Percentiles rank a stretch among this genome's conserved stretches.
These are phyloP conservation scores for Yamadazyma dendronema DNA, from an alignment of 1,139 yeast species.

Conservation along the genomic window DNA sequence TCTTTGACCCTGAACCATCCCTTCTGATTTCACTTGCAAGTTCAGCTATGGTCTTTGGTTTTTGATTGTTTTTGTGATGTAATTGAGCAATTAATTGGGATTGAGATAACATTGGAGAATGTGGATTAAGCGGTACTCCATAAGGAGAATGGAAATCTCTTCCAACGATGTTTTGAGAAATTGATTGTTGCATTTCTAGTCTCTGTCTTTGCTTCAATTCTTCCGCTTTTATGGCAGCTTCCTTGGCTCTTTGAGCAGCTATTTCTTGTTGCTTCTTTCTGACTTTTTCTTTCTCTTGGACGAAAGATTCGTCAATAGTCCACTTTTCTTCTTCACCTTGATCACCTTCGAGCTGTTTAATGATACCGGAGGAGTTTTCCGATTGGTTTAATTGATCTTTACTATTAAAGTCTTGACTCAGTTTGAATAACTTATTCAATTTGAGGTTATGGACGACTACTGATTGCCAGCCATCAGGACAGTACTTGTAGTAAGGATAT, in stretches of 20 bases:
- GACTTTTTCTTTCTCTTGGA: conserved; percentile 75
- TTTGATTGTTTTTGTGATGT: conserved; percentile 19
- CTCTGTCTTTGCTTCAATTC: conserved; percentile 47
- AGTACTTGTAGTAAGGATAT: conserved; percentile 88
- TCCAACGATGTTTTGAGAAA: conserved; percentile 26
- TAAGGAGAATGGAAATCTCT: conserved; percentile 27
- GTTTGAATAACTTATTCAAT: conserved; percentile 75
- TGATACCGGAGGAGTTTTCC: not conserved
- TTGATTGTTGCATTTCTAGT: conserved; percentile 29
- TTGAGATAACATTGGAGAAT: conserved; percentile 20
- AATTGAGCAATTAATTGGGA: conserved; percentile 26
- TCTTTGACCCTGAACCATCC: conserved; percentile 31
- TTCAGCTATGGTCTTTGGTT: conserved; percentile 53
- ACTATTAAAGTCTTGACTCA: conserved; percentile 22
- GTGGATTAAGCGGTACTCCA: conserved; percentile 19
- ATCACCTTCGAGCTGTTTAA: conserved; percentile 21
- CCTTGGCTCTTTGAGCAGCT: conserved; percentile 57
- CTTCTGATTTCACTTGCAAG: conserved; percentile 54
- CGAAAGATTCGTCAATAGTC: conserved; percentile 84
- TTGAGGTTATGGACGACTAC: conserved; percentile 87
- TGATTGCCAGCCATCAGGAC: conserved; percentile 98
- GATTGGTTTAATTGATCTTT: not conserved
- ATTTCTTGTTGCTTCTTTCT: conserved; percentile 67
- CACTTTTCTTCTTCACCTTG: conserved; percentile 93
- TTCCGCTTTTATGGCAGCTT: conserved; percentile 53